These are phyloP conservation scores for Talaromyces proteolyticus DNA, from an alignment of 495 filamentous ascomycete genomes.

Conservation along the genomic window DNA sequence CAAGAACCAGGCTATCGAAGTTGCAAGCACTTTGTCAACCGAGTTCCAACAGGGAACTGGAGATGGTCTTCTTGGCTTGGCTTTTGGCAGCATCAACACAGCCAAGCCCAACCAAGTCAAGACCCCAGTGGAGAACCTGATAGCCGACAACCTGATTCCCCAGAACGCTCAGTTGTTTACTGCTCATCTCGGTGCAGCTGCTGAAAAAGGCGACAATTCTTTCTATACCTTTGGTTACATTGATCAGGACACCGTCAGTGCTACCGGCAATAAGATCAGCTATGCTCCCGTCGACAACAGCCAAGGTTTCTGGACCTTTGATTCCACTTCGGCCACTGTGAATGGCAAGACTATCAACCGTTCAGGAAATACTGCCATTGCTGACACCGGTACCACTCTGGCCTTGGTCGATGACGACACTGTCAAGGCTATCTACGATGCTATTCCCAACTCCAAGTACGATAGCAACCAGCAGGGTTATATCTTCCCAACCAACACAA, in stretches of 20 bases:
- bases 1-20: slow-evolving; percentile 62
- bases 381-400: slow-evolving; percentile 74
- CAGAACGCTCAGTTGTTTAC: slow-evolving; percentile 64
- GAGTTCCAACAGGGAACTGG: slow-evolving; percentile 53
- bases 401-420: slow-evolving; percentile 61
- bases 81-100: slow-evolving; percentile 65
- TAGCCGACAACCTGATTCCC: slow-evolving; percentile 58
- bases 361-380: slow-evolving; percentile 68
- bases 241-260: slow-evolving; percentile 56
- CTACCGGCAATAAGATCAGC: slow-evolving; percentile 47
- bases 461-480: slow-evolving; percentile 61
- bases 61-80: slow-evolving; percentile 74
- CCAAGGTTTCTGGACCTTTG: slow-evolving; percentile 69
- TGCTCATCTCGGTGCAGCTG: slow-evolving; percentile 58
- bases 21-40: slow-evolving; percentile 58
- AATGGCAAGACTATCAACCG: slow-evolving; percentile 52
- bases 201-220: slow-evolving; percentile 48
- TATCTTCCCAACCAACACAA: slow-evolving; percentile 52
- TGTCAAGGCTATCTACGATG: slow-evolving; percentile 62
- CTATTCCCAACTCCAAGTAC: slow-evolving; percentile 64
- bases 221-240: slow-evolving; percentile 82
- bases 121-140: slow-evolving; percentile 78
- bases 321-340: slow-evolving; percentile 52
- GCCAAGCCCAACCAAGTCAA: slow-evolving; percentile 53
- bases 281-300: slow-evolving; percentile 65